Evolutionary conservation across 2,329 filamentous ascomycete species (phyloP).

Genomic region (Aspergillus brasiliensis): DNA sequence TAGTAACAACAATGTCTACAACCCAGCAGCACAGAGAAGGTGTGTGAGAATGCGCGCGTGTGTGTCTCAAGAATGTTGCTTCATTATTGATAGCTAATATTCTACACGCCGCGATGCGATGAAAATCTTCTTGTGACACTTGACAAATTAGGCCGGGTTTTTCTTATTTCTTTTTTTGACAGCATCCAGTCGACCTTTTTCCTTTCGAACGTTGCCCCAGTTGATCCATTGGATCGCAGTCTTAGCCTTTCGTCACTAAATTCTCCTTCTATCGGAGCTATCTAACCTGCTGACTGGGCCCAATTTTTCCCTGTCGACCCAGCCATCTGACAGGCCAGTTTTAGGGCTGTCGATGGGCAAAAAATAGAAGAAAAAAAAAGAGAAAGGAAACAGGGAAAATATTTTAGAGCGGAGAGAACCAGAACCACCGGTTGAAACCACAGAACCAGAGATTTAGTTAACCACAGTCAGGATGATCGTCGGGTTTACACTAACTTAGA

Average conservation of each 20-base stretch:
- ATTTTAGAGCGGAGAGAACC: neutral
- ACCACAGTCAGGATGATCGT: neutral
- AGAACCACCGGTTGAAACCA: constrained; percentile 1
- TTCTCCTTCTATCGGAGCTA: neutral
- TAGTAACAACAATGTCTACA: neutral
- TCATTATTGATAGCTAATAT: neutral
- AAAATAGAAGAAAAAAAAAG: neutral
- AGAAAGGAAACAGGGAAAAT: constrained; percentile 1
- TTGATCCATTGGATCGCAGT: neutral
- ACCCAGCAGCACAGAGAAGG: neutral
- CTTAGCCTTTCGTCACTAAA: neutral
- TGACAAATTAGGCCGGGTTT: neutral
- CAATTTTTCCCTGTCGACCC: neutral
- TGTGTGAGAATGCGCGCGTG: too few relatives aligned
- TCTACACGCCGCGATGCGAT: neutral
- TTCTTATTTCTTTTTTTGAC: constrained; percentile 6
- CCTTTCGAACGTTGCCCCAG: neutral
- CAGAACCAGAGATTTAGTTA: neutral
- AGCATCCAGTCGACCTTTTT: neutral
- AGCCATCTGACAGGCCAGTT: constrained; percentile 3
- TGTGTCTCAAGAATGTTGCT: neutral
- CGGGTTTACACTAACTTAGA: neutral
- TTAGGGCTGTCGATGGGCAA: constrained; percentile 2
- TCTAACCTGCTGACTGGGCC: neutral
- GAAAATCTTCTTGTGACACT: constrained; percentile 9